Conservation (phyloP, 164 flowering plant species). For the Magnolia kwangsiensis region DNA sequence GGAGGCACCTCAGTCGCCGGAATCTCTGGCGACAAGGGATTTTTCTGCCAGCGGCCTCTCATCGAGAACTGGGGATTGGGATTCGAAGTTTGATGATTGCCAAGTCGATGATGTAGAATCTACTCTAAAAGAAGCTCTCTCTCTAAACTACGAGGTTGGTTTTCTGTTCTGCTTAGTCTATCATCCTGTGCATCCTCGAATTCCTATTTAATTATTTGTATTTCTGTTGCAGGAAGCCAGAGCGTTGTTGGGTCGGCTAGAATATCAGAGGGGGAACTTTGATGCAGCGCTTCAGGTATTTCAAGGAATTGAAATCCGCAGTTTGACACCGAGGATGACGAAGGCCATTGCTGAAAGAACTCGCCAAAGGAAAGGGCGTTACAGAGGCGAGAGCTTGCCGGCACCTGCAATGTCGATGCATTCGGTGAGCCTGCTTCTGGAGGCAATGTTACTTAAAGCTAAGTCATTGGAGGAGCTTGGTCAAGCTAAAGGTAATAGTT, state of each 20-base stretch:
- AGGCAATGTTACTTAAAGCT: constrained; percentile 87
- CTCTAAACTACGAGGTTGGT: constrained; percentile 89
- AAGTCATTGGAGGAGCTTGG: constrained; percentile 77
- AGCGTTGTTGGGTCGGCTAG: constrained; percentile 84
- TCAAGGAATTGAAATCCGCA: constrained; percentile 78
- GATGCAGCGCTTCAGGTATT: constrained; percentile 96
- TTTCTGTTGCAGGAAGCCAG: constrained; percentile 75
- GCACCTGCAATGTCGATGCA: constrained; percentile 79
- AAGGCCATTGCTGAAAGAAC: constrained; percentile 64
- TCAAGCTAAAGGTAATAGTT: constrained; percentile 48
- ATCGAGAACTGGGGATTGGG: constrained; percentile 81
- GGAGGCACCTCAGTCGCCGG: constrained; percentile 82
- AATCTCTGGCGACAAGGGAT: constrained; percentile 89
- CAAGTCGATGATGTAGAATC: constrained; percentile 97
- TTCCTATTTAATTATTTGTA: neutral
- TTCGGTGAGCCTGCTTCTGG: constrained; percentile 87
- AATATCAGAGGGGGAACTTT: constrained; percentile 73
- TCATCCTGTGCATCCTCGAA: neutral
- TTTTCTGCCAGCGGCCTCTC: constrained; percentile 86
- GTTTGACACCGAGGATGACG: constrained; percentile 63
- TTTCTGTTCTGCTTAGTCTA: neutral
- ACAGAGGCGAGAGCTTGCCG: constrained; percentile 42
- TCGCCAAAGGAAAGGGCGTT: constrained; percentile 43
- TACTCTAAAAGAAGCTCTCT: constrained; percentile 88
- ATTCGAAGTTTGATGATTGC: constrained; percentile 71